phyloP scores from a whole-genome alignment of 176 grass and related monocot genomes.

The Phoenix dactylifera region DNA sequence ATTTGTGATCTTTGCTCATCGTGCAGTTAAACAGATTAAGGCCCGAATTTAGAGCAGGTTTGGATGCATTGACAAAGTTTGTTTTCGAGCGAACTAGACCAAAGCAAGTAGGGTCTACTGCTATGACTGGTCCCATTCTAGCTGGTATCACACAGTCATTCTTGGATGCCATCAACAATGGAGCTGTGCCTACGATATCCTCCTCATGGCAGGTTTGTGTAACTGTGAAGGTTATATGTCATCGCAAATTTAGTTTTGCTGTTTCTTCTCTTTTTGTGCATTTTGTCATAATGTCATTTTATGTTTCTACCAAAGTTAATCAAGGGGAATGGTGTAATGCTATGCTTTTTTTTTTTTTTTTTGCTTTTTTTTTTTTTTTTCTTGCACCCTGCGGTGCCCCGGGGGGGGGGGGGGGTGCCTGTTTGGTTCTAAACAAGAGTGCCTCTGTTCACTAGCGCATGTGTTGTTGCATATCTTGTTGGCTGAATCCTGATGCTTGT shows the following conservation, averaged over 20 bases:
- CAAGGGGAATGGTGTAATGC: too few relatives aligned
- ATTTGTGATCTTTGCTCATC: neutral
- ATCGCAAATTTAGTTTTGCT: neutral
- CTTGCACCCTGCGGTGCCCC: too few relatives aligned
- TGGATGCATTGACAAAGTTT: conserved; percentile 58
- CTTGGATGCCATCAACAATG: conserved; percentile 70
- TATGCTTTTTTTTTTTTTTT: too few relatives aligned
- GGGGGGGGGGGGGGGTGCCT: too few relatives aligned
- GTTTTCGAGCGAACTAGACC: conserved; percentile 69
- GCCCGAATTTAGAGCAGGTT: conserved; percentile 48
- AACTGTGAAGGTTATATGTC: conserved; percentile 2
- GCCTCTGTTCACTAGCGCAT: too few relatives aligned
- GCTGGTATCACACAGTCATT: conserved; percentile 61
- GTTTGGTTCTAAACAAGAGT: too few relatives aligned
- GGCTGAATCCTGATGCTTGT: too few relatives aligned
- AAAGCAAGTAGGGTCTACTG: conserved; percentile 52
- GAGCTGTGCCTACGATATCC: conserved; percentile 67
- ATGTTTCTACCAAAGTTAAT: too few relatives aligned
- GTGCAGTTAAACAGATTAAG: conserved; percentile 54
- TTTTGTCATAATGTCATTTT: neutral
- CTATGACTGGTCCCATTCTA: conserved; percentile 70
- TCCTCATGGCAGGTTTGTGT: conserved; percentile 73
- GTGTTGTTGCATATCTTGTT: too few relatives aligned
- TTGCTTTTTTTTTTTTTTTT: too few relatives aligned
- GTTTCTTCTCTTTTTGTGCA: neutral